Evolutionary conservation across 1,284 basidiomycete genomes (phyloP), one percentile per base, ranked within the genome.

Genomic region (Cryptococcus hybrid): DNA sequence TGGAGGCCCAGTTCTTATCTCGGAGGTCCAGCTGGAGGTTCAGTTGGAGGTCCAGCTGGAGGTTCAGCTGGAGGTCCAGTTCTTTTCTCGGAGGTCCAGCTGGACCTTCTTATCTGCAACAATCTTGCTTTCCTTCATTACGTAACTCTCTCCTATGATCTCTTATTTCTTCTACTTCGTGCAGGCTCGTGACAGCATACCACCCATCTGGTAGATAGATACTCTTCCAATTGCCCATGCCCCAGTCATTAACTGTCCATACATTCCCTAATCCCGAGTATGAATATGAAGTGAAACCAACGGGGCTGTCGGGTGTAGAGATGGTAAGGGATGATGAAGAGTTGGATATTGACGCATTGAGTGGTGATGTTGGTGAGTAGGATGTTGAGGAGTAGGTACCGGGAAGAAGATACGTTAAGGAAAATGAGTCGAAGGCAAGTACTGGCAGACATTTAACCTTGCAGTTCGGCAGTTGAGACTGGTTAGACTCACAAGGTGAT

Each of bases 191-290:
- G n/a, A 24, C 24, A 24, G 24, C 24, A 47, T 72, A 76, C 66
- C 67, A 76, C 0, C 62, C 65, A 5, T 57, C 51, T 0, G 74
- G 70, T 3, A 76, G 51, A 45, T 57, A 72, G 2, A 63, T 49
- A 42, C 65, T 68, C 40, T 56, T 57, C 70, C 66, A 69, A 7
- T 48, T 49, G 6, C 43, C 38, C 11, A 43, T 12, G 7, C 34
- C 34, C 64, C 65, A 66, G 13, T 37, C 46, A 1, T 52, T 51
- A n/a, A 30, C 53, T 30, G 38, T 38, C 53, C 54, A 60, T 38
- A 45, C 9, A 4, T 45, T 42, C 0, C 52, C 36, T 13, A 13
- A 15, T 3, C 66, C 65, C 9, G 43, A n/a, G 49, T 70, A 73
- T 9, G 35, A 12, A 0, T 39, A 24, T 0, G 38, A 37, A 1